Percentiles rank a stretch among this genome's conserved stretches.
phyloP scores from a whole-genome alignment of 345 rosid genomes.

The Aurinia saxatilis region DNA sequence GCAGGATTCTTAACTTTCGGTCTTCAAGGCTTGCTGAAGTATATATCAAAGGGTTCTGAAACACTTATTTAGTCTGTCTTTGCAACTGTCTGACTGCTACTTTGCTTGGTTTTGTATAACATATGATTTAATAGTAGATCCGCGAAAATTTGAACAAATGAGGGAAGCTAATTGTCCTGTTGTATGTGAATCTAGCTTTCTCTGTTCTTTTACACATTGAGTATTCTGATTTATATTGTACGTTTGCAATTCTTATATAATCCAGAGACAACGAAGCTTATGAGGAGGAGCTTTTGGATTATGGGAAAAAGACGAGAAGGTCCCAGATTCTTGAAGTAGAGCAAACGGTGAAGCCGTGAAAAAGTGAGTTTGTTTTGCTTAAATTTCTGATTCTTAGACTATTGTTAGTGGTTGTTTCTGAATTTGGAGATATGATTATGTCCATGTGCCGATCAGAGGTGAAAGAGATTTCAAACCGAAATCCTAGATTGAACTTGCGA shows the following conservation, averaged over 20 bases:
- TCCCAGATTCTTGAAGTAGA: no score
- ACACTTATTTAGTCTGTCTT: not conserved
- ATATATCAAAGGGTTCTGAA: not conserved
- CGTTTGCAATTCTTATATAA: not conserved
- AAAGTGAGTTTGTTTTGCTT: no score
- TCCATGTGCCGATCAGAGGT: no score
- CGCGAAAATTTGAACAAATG: slow-evolving; percentile 91
- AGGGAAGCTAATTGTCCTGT: slow-evolving; percentile 95
- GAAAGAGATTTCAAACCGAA: no score
- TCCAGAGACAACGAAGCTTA: no score
- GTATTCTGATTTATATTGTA: not conserved
- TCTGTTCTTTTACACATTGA: not conserved
- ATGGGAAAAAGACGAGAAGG: no score
- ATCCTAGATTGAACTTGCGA: no score
- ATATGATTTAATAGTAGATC: slow-evolving; percentile 95
- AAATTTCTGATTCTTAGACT: no score
- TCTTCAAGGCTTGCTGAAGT: not conserved
- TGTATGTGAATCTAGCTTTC: slow-evolving; percentile 44
- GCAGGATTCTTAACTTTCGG: slow-evolving; percentile 26
- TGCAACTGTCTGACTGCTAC: slow-evolving; percentile 8
- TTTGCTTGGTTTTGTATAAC: slow-evolving; percentile 22
- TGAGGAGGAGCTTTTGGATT: no score
- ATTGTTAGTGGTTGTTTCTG: no score
- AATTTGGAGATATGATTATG: no score
- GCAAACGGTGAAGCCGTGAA: no score